These are phyloP conservation scores for Hamigera avellanea DNA, from an alignment of 495 filamentous ascomycete genomes.

Conservation along the genomic window DNA sequence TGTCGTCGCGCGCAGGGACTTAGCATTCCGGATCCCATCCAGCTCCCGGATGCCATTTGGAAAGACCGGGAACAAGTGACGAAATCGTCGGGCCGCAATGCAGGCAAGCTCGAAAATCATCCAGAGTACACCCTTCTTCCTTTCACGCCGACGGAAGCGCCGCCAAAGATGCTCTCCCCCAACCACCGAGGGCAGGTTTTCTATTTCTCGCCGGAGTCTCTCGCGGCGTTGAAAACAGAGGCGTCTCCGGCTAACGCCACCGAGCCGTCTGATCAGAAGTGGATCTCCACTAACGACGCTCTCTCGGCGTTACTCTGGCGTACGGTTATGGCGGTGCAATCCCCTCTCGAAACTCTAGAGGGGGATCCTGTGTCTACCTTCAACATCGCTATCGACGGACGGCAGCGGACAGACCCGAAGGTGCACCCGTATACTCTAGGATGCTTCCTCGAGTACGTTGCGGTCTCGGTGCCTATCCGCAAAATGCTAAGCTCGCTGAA, in stretches of 20 bases:
- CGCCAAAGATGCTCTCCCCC: constrained; percentile 18
- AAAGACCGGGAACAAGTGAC: constrained; percentile 15
- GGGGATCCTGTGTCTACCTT: constrained; percentile 18
- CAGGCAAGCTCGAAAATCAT: constrained; percentile 17
- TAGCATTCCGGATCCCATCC: constrained; percentile 9
- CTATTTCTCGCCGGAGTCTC: constrained; percentile 18
- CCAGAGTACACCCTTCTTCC: constrained; percentile 20
- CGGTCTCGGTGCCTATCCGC: constrained; percentile 7
- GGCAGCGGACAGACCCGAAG: constrained; percentile 16
- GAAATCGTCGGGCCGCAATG: constrained; percentile 13
- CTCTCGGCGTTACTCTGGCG: constrained; percentile 29
- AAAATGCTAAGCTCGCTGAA: constrained; percentile 6
- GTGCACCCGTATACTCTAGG: constrained; percentile 19
- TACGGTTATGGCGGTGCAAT: constrained; percentile 23
- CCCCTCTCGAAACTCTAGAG: constrained; percentile 14
- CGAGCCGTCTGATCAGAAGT: constrained; percentile 11
- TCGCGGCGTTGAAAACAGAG: constrained; percentile 19
- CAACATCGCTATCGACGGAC: constrained; percentile 22
- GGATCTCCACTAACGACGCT: constrained; percentile 30
- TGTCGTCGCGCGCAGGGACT: constrained; percentile 20
- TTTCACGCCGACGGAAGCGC: constrained; percentile 16
- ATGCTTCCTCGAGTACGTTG: constrained; percentile 21
- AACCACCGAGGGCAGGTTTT: constrained; percentile 19
- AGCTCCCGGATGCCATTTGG: constrained; percentile 10
- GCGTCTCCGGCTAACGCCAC: constrained; percentile 18